phyloP scores from a whole-genome alignment of 345 rosid genomes.

The Capsella bursapastoris region DNA sequence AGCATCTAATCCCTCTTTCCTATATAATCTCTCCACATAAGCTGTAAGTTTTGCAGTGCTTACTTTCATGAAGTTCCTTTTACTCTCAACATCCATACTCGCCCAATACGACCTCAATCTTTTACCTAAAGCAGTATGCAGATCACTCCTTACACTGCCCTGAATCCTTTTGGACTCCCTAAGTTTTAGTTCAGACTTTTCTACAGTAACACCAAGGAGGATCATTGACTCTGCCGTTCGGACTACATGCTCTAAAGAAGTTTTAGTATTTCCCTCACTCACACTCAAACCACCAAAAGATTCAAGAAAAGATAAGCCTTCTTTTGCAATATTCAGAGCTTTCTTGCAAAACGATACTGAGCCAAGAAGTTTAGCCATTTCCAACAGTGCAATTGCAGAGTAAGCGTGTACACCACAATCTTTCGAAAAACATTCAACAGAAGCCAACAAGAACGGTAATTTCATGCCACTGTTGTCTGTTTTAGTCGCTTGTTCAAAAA shows the following conservation, averaged over 20 bases:
- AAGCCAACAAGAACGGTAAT: constrained; percentile 10
- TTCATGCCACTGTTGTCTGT: background rate
- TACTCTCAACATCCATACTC: constrained; percentile 16
- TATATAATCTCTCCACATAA: background rate
- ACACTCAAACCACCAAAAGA: background rate
- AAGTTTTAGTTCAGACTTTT: background rate
- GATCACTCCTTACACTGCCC: background rate
- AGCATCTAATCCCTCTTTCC: background rate
- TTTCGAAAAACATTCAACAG: constrained; percentile 3
- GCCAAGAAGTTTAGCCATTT: background rate
- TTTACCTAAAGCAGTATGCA: background rate
- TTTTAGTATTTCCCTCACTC: background rate
- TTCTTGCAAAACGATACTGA: constrained; percentile 18
- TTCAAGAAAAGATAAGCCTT: background rate
- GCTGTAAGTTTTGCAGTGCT: background rate
- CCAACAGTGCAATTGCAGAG: background rate
- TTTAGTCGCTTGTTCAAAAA: background rate
- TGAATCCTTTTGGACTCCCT: background rate
- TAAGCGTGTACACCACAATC: background rate
- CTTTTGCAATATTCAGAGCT: background rate
- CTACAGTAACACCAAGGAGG: background rate
- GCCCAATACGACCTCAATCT: constrained; percentile 21
- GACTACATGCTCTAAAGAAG: background rate
- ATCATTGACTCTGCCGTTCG: background rate
- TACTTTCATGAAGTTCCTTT: constrained; percentile 17